These are phyloP conservation scores for Ophiocordyceps robertsii DNA, from an alignment of 2,329 filamentous ascomycete species.

Conservation along the genomic window DNA sequence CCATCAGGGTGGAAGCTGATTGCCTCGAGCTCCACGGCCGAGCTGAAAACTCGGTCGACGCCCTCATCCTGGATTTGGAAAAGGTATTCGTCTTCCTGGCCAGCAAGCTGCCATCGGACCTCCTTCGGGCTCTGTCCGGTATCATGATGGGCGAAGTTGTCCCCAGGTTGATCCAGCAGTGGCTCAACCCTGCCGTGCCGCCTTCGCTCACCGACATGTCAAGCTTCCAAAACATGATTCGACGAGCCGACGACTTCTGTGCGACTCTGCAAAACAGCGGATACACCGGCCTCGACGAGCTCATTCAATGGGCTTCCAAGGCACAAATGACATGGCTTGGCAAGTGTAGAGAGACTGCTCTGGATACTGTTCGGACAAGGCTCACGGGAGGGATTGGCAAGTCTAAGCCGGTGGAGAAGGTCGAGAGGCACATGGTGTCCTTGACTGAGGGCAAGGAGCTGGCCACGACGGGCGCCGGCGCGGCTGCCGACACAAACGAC, in stretches of 20 bases:
- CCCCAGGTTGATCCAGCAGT: constrained; percentile 53
- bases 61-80: constrained; percentile 40
- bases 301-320: constrained; percentile 69
- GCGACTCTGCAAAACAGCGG: constrained; percentile 44
- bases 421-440: constrained; percentile 72
- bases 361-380: constrained; percentile 60
- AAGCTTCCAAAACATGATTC: constrained; percentile 58
- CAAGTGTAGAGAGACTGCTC: constrained; percentile 65
- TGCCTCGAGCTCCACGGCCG: constrained; percentile 28
- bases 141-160: constrained; percentile 59
- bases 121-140: constrained; percentile 48
- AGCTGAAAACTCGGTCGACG: constrained; percentile 30
- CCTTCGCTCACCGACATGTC: constrained; percentile 57
- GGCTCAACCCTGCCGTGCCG: constrained; percentile 68
- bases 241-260: constrained; percentile 51
- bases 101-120: constrained; percentile 35
- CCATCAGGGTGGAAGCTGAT: constrained; percentile 28
- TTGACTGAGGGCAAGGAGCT: constrained; percentile 53
- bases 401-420: constrained; percentile 61
- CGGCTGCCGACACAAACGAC: constrained; percentile 37
- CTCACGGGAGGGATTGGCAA: constrained; percentile 54
- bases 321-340: constrained; percentile 76
- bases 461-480: constrained; percentile 35
- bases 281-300: constrained; percentile 47
- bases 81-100: constrained; percentile 38